A percentile compares a stretch with the other conserved stretches of the same genome.
Evolutionary conservation across 345 rosid species (phyloP).

Genomic region (Mercurialis annua): DNA sequence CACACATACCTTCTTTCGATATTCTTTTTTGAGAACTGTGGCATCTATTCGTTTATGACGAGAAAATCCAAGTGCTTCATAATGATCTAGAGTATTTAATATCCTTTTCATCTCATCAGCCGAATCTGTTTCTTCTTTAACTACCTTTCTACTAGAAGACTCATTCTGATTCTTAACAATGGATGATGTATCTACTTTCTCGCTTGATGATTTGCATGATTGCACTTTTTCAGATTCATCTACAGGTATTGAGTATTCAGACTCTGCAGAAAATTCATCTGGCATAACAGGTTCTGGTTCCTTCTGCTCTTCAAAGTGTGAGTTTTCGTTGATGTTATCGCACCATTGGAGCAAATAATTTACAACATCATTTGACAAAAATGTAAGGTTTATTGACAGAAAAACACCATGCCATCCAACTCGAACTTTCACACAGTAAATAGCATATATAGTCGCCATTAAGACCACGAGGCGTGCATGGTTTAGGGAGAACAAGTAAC

Average conservation of each 20-base stretch:
- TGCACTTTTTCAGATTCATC: constrained; percentile 61
- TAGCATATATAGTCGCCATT: constrained; percentile 59
- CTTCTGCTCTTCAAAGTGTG: constrained; percentile 57
- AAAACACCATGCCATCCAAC: constrained; percentile 94
- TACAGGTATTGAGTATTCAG: constrained; percentile 49
- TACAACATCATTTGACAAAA: constrained; percentile 77
- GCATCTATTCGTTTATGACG: constrained; percentile 68
- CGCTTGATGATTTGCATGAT: constrained; percentile 59
- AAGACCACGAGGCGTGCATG: constrained; percentile 91
- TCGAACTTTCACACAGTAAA: constrained; percentile 81
- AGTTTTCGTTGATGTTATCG: constrained; percentile 64
- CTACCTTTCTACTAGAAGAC: constrained; percentile 40
- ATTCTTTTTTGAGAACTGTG: constrained; percentile 68
- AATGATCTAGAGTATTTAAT: constrained; percentile 66
- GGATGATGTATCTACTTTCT: constrained; percentile 48
- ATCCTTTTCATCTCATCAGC: constrained; percentile 86
- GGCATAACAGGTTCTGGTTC: constrained; percentile 56
- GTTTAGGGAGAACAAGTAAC: constrained; percentile 80
- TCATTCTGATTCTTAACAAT: constrained; percentile 48
- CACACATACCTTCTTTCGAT: constrained; percentile 69
- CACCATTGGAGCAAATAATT: constrained; percentile 72
- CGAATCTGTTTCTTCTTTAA: constrained; percentile 53
- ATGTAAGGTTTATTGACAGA: constrained; percentile 80
- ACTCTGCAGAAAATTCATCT: constrained; percentile 62
- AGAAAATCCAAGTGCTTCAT: constrained; percentile 76